Base-by-base conservation (phyloP, 164 flowering plant genomes). In the Hamamelis virginiana region DNA sequence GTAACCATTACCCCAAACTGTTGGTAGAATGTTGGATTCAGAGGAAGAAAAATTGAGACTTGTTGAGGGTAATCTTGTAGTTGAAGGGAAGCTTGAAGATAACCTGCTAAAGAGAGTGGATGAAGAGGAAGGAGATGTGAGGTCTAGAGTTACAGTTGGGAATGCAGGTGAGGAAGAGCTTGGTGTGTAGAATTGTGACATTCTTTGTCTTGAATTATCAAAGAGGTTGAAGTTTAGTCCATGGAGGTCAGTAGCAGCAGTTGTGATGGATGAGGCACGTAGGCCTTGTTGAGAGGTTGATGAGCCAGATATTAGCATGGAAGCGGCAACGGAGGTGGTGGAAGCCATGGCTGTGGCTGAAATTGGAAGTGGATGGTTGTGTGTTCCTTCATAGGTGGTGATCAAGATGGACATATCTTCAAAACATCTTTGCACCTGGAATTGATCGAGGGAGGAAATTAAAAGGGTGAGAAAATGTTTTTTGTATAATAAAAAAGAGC, bases 121-220 rank as follows among this genome's bases (percentile, higher is more conserved):
- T 48, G 76, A 38, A 21, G 71, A 33, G 1, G 83, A 48, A 9
- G 52, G 53, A 18, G 77, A 28, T 64, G 83, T 80, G 73, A 86
- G 87, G 79, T 86, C 89, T 43, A 86, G 75, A 15, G 87, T 83
- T 65, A 85, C 68, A 5, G 89, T 83, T 45, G 85, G 83, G 60
- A 69, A 67, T 65, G 69, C 59, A 33, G 83, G 64, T 8, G 77
- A 45, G 74, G 83, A 43, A 25, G 76, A 0, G 52, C 61, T 81
- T 27, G 82, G 75, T 8, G 65, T 59, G 71, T 78, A 72, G 66
- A 72, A 62, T 9, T 45, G 68, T 13, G n/a, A n/a, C n/a, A n/a
- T n/a, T n/a, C 60, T 61, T 38, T 72, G 60, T 66, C 65, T 69
- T 28, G 73, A 69, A 68, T 25, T 71, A n/a, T 70, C 73, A 45